Evolutionary conservation across 2,329 filamentous ascomycete species (phyloP), one percentile per base, ranked within the genome.

Genomic region (Sporothrix brunneoviolacea): DNA sequence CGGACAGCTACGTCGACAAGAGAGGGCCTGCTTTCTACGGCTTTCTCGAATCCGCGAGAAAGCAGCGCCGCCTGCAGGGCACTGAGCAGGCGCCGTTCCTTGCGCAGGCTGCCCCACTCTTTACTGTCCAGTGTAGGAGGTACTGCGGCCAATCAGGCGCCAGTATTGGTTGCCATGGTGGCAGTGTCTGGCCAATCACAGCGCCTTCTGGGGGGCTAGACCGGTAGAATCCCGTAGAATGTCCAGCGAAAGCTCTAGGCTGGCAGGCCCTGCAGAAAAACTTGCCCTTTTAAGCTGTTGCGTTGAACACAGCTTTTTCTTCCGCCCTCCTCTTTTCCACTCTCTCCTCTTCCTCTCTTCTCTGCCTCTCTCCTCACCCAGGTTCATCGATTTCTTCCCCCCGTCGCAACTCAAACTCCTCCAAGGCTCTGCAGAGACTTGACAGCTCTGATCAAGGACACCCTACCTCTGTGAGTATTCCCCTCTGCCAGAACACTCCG

Each of bases 201-300:
- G 58, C 56, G 58, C 49, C 48, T 40, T 51, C 49, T 53, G 55
- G 58, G 35, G n/a, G 55, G 54, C 57, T 59, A 61, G 57, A 42
- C 47, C 53, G 60, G 63, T 66, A 62, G 64, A 65, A 65, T 60
- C 62, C 57, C 59, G 56, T 65, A 53, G 64, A 66, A 66, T 57
- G 57, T 61, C 55, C 51, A 53, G 45, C 52, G 60, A 54, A 53
- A 57, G 59, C 62, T 62, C 58, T 59, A 57, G 54, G 44, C 48
- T 50, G 40, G 22, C 37, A 36, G 39, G 38, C 39, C 27, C 58
- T 57, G 58, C 46, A 43, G 28, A 58, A 55, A 56, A 61, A 61
- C 51, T 50, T 55, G 47, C 49, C 55, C 61, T 65, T 64, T 65
- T 56, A 56, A 65, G 62, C 57, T 62, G 59, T 57, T 46, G 35